Percentiles rank a stretch among this genome's conserved stretches.
Conservation (phyloP, 1,139 yeast species). For the Debaryomyces udenii region DNA sequence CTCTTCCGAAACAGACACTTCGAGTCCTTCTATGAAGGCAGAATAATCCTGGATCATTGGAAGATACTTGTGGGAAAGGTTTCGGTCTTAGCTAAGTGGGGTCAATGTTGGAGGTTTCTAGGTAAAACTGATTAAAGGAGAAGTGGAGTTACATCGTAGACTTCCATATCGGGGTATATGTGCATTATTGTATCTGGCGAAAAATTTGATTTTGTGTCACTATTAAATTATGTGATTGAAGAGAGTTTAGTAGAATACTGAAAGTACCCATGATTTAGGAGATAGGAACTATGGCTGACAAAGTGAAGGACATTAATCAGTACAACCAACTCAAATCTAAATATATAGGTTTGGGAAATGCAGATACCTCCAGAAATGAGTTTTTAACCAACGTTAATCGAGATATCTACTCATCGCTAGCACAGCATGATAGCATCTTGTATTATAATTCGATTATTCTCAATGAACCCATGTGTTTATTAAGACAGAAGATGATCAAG, state of each 20-base stretch:
- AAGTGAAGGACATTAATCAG: conserved; percentile 64
- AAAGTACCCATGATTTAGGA: too few relatives aligned
- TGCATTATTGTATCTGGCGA: neutral
- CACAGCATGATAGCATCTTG: conserved; percentile 68
- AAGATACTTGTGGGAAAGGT: too few relatives aligned
- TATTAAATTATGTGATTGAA: too few relatives aligned
- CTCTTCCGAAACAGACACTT: too few relatives aligned
- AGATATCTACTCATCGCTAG: conserved; percentile 73
- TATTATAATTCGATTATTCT: conserved; percentile 68
- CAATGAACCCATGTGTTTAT: conserved; percentile 53
- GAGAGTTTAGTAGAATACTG: too few relatives aligned
- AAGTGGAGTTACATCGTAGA: conserved; percentile 6
- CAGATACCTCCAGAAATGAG: conserved; percentile 60
- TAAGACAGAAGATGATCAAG: conserved; percentile 57
- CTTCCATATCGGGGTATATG: conserved; percentile 3
- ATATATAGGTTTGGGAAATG: conserved; percentile 71
- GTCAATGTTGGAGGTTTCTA: too few relatives aligned
- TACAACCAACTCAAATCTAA: conserved; percentile 63
- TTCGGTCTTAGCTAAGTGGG: too few relatives aligned
- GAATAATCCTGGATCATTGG: too few relatives aligned
- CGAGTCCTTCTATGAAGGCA: too few relatives aligned
- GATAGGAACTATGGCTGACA: conserved; percentile 57
- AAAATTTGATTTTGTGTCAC: neutral
- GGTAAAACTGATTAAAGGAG: too few relatives aligned
- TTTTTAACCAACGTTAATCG: conserved; percentile 58